A percentile compares a stretch with the other conserved stretches of the same genome.
phyloP scores from a whole-genome alignment of 2,329 filamentous ascomycete genomes.

The Ophiocordyceps robertsii region DNA sequence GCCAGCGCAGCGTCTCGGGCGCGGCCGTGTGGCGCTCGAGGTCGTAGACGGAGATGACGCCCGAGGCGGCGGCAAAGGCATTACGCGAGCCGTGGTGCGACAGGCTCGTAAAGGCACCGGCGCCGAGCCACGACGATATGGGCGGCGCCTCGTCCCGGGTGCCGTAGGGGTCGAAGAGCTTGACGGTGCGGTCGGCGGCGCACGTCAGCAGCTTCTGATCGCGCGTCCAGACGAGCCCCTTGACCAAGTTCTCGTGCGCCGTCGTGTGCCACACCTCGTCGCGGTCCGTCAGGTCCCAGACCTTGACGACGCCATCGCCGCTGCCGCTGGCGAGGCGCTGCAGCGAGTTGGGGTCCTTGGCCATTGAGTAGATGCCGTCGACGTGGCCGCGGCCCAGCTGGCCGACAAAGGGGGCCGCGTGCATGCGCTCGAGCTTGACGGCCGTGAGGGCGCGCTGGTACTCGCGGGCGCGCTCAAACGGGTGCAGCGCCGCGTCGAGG shows the following conservation, averaged over 20 bases:
- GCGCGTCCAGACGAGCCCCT: conserved; percentile 78
- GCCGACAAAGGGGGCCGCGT: conserved; percentile 58
- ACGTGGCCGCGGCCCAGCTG: conserved; percentile 86
- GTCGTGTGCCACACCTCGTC: conserved; percentile 65
- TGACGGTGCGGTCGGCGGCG: conserved; percentile 73
- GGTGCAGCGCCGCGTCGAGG: conserved; percentile 74
- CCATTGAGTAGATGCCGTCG: conserved; percentile 69
- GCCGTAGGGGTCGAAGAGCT: conserved; percentile 84
- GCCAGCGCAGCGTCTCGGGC: conserved; percentile 75
- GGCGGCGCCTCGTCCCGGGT: conserved; percentile 56
- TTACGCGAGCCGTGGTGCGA: conserved; percentile 70
- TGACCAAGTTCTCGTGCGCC: conserved; percentile 89
- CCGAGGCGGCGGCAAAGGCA: conserved; percentile 67
- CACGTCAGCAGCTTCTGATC: conserved; percentile 79
- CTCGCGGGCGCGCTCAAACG: conserved; percentile 81
- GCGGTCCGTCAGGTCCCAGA: conserved; percentile 65
- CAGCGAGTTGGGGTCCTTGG: conserved; percentile 64
- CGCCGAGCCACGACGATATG: conserved; percentile 71
- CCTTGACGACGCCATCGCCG: conserved; percentile 87
- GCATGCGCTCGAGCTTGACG: conserved; percentile 88
- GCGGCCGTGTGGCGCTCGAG: conserved; percentile 68
- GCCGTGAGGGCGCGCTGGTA: conserved; percentile 51
- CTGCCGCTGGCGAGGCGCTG: conserved; percentile 70
- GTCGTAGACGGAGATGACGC: conserved; percentile 78
- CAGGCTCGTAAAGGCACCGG: conserved; percentile 68